These are phyloP conservation scores for Xylaria curta DNA, from an alignment of 495 filamentous ascomycete genomes.

Conservation along the genomic window DNA sequence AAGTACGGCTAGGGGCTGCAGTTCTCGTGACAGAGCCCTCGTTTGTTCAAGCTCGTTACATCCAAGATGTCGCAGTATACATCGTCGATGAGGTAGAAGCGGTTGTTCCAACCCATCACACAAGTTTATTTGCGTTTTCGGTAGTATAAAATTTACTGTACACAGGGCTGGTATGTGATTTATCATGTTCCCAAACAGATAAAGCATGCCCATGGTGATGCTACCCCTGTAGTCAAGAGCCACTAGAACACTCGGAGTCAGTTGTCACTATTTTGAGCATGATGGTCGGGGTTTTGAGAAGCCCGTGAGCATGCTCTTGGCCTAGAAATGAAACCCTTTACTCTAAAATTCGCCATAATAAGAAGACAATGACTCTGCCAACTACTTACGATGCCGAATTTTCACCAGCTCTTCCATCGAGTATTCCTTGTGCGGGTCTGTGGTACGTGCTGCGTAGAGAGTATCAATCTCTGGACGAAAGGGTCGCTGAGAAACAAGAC, in stretches of 20 bases:
- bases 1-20: neutral
- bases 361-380: neutral
- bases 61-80: neutral
- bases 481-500: neutral
- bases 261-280: neutral
- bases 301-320: neutral
- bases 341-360: neutral
- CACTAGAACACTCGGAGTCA: neutral
- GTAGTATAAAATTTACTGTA: neutral
- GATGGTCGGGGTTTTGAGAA: neutral
- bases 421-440: neutral
- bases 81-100: slow-evolving; percentile 1
- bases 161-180: slow-evolving; percentile 1
- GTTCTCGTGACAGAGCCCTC: neutral
- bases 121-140: neutral
- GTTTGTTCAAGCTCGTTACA: neutral
- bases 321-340: neutral
- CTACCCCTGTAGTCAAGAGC: neutral
- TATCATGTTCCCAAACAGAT: neutral
- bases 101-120: neutral
- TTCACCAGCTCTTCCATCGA: neutral
- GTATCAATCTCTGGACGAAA: slow-evolving; percentile 13
- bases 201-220: neutral
- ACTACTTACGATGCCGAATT: neutral
- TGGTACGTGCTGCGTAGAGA: slow-evolving; percentile 5